These are phyloP conservation scores for Cicer cuneatum DNA, from an alignment of 306 rosid genomes.

Conservation along the genomic window DNA sequence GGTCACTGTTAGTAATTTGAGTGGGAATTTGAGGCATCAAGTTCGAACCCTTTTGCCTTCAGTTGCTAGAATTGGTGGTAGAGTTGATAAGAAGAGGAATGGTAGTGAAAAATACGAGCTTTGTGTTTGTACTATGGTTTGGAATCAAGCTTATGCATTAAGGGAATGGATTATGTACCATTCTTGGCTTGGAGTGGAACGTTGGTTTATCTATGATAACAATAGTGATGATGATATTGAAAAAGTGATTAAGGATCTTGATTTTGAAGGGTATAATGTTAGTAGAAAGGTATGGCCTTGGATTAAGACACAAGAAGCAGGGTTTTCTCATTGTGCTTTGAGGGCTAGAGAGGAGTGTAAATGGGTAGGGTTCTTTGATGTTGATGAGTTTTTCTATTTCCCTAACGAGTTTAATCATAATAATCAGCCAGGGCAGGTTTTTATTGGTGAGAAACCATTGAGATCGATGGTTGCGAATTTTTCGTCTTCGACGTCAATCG, in stretches of 20 bases:
- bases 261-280: slow-evolving; percentile 64
- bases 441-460: slow-evolving; percentile 69
- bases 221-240: slow-evolving; percentile 86
- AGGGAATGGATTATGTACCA: slow-evolving; percentile 95
- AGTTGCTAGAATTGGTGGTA: slow-evolving; percentile 55
- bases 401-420: slow-evolving; percentile 53
- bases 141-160: slow-evolving; percentile 86
- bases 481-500: slow-evolving; percentile 59
- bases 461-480: slow-evolving; percentile 58
- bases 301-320: slow-evolving; percentile 97
- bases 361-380: slow-evolving; percentile 97
- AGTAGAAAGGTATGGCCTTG: slow-evolving; percentile 87
- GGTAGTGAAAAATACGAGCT: slow-evolving; percentile 64
- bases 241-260: slow-evolving; percentile 62
- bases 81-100: slow-evolving; percentile 27
- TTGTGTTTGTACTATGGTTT: slow-evolving; percentile 91
- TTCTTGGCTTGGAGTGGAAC: slow-evolving; percentile 88
- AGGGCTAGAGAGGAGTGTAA: slow-evolving; percentile 82
- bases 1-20: slow-evolving; percentile 60
- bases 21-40: slow-evolving; percentile 44
- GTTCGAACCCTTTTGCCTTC: slow-evolving; percentile 62
- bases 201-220: slow-evolving; percentile 95
- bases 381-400: slow-evolving; percentile 89
- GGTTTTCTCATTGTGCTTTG: slow-evolving; percentile 92
- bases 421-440: slow-evolving; percentile 10